phyloP scores from a whole-genome alignment of 345 rosid species.

The Salix purpurea region DNA sequence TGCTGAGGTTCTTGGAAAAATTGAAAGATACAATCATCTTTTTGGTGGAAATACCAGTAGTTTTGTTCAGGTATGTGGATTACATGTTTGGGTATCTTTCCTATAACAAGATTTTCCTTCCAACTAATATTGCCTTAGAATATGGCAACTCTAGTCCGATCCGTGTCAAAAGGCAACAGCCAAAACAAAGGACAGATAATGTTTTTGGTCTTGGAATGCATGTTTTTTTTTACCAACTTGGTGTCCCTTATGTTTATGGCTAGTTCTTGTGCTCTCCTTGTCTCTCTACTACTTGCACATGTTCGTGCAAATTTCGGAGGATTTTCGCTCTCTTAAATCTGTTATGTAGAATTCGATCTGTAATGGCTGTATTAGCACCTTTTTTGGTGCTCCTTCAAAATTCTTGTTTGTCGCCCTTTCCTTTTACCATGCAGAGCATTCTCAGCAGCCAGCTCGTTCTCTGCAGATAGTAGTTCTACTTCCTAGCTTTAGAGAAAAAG shows the following conservation, averaged over 20 bases:
- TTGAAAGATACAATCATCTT: conserved; percentile 67
- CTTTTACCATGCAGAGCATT: neutral
- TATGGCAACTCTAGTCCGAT: neutral
- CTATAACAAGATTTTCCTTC: neutral
- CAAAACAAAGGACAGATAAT: neutral
- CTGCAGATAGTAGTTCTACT: neutral
- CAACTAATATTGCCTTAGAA: neutral
- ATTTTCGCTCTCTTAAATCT: neutral
- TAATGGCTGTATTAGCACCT: neutral
- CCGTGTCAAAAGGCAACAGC: neutral
- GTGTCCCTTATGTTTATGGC: too few species aligned
- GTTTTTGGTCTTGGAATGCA: neutral
- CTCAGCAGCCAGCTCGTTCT: too few species aligned
- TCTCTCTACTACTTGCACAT: too few species aligned
- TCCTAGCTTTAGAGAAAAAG: neutral
- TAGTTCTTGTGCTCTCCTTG: too few species aligned
- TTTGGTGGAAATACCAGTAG: conserved; percentile 53
- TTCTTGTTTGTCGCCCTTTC: neutral
- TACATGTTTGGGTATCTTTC: neutral
- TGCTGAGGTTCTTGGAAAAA: conserved; percentile 43
- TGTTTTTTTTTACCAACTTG: neutral
- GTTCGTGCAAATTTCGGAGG: neutral
- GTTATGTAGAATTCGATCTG: neutral
- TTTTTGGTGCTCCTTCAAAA: neutral
- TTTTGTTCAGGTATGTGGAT: conserved; percentile 57